Conservation (phyloP, 805 yeast species). For the Zygosaccharomyces pseudorouxii region DNA sequence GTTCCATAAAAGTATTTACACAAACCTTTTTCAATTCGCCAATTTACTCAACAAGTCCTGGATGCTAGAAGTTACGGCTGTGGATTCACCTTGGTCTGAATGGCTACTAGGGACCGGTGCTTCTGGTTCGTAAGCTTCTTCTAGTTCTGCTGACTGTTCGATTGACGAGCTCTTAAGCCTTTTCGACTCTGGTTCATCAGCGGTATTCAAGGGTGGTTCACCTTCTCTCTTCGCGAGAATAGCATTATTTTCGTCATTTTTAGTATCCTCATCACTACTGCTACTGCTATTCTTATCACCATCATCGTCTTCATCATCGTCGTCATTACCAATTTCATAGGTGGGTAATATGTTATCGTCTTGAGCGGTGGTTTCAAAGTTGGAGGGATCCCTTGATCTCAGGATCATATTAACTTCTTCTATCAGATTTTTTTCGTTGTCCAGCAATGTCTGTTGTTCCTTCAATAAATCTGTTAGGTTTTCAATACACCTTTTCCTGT, state of each 20-base stretch:
- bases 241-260: neutral
- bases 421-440: conserved; percentile 28
- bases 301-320: conserved; percentile 25
- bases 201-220: conserved; percentile 1
- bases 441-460: conserved; percentile 26
- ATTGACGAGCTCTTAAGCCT: conserved; percentile 8
- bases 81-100: conserved; percentile 11
- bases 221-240: conserved; percentile 5
- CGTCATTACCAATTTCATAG: conserved; percentile 24
- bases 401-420: conserved; percentile 27
- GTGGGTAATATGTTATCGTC: conserved; percentile 28
- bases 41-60: conserved; percentile 35
- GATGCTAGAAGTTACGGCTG: conserved; percentile 31
- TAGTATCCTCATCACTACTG: conserved; percentile 14
- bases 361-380: conserved; percentile 7
- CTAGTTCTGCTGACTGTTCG: conserved; percentile 5
- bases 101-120: conserved; percentile 11
- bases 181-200: conserved; percentile 9
- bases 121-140: conserved; percentile 17
- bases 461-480: conserved; percentile 25
- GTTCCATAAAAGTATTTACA: neutral
- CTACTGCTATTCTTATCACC: conserved; percentile 12
- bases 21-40: conserved; percentile 22
- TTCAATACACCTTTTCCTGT: conserved; percentile 26
- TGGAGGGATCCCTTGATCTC: conserved; percentile 24